These are phyloP conservation scores for Mycena crocata DNA, from an alignment of 768 basidiomycete genomes.

Conservation along the genomic window DNA sequence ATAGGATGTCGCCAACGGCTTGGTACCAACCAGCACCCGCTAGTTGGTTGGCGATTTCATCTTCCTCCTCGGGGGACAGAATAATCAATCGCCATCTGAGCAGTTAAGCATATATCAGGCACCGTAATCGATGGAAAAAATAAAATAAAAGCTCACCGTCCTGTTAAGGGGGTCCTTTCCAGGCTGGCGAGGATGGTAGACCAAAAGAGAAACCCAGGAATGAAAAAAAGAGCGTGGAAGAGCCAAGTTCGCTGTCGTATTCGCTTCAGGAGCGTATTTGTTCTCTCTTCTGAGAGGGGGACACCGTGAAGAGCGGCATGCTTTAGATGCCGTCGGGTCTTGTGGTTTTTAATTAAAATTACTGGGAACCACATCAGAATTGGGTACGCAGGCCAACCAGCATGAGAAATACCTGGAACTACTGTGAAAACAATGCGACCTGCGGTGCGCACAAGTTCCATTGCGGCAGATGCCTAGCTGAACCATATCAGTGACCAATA, in stretches of 20 bases:
- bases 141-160: conserved; percentile 65
- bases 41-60: conserved; percentile 85
- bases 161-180: conserved; percentile 87
- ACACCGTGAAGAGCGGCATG: conserved; percentile 62
- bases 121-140: background rate
- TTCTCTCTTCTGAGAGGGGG: conserved; percentile 65
- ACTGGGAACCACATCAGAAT: conserved; percentile 39
- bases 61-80: conserved; percentile 93
- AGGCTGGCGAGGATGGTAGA: conserved; percentile 77
- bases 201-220: conserved; percentile 74
- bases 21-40: conserved; percentile 89
- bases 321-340: conserved; percentile 62
- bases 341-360: conserved; percentile 68
- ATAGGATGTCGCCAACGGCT: conserved; percentile 83
- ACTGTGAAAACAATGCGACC: conserved; percentile 81
- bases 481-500: conserved; percentile 3
- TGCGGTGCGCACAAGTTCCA: conserved; percentile 77
- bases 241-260: conserved; percentile 62
- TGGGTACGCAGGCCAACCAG: background rate
- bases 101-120: conserved; percentile 11
- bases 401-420: conserved; percentile 55
- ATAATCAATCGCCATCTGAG: conserved; percentile 84
- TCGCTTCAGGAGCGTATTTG: conserved; percentile 56
- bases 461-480: conserved; percentile 76
- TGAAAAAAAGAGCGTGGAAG: conserved; percentile 66